Conservation (phyloP, 1,284 basidiomycete species). For the Termitomyces sp. region DNA sequence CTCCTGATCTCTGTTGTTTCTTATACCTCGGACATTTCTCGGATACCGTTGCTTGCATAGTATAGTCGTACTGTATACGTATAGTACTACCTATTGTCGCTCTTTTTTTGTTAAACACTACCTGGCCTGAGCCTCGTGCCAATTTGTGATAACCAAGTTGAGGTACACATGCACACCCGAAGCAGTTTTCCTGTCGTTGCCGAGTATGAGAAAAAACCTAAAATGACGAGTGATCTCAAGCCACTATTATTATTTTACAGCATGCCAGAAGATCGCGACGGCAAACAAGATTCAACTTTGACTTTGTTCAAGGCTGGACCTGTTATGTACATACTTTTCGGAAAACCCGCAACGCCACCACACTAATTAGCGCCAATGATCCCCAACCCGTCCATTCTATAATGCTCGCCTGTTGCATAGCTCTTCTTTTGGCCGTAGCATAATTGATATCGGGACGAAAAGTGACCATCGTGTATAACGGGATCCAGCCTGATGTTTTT, state of each 20-base stretch:
- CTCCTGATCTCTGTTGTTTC: too few relatives aligned
- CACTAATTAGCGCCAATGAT: constrained; percentile 41
- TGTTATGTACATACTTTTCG: constrained; percentile 28
- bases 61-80: constrained; percentile 38
- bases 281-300: constrained; percentile 31
- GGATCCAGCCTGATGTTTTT: constrained; percentile 76
- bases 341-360: constrained; percentile 37
- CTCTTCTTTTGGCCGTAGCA: constrained; percentile 62
- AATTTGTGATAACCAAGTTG: constrained; percentile 22
- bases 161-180: constrained; percentile 14
- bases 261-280: constrained; percentile 25
- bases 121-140: constrained; percentile 28
- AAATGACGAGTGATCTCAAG: constrained; percentile 18
- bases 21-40: constrained; percentile 28
- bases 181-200: constrained; percentile 19
- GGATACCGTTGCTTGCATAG: constrained; percentile 21
- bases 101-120: constrained; percentile 25
- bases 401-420: constrained; percentile 53
- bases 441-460: constrained; percentile 94
- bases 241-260: constrained; percentile 16
- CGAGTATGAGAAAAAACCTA: constrained; percentile 28
- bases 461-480: constrained; percentile 95
- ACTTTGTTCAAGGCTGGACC: constrained; percentile 20
- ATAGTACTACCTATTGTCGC: constrained; percentile 19
- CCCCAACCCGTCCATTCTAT: constrained; percentile 42